Percentiles rank a stretch among this genome's conserved stretches.
Conservation (phyloP, 2,329 filamentous ascomycete genomes). For the Exserohilum rostratum region DNA sequence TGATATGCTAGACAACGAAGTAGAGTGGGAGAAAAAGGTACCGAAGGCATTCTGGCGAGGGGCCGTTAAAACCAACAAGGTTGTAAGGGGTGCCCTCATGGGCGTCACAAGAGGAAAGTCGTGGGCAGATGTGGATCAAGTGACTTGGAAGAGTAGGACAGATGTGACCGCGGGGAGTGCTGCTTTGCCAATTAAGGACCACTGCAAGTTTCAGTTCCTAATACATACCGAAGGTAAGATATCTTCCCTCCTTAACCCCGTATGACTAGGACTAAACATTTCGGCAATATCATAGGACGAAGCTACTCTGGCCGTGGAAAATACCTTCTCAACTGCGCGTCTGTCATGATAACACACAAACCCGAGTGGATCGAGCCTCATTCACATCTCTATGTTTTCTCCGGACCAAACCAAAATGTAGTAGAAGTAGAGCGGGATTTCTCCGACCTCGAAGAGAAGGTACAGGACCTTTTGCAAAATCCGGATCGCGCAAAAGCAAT, state of each 20-base stretch:
- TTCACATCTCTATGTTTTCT: slow-evolving; percentile 15
- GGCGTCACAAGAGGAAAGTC: slow-evolving; percentile 15
- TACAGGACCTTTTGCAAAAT: slow-evolving; percentile 18
- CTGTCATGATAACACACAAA: slow-evolving; percentile 24
- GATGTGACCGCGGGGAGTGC: slow-evolving; percentile 10
- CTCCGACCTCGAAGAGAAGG: slow-evolving; percentile 20
- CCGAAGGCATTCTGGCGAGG: slow-evolving; percentile 41
- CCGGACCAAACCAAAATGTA: slow-evolving; percentile 24
- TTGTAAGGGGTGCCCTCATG: slow-evolving; percentile 17
- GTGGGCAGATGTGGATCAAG: slow-evolving; percentile 24
- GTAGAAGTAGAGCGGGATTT: slow-evolving; percentile 30
- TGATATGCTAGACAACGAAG: slow-evolving; percentile 14
- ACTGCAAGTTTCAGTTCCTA: slow-evolving; percentile 46
- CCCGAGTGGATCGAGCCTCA: slow-evolving; percentile 25
- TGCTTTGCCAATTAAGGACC: slow-evolving; percentile 28
- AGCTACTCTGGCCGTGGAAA: slow-evolving; percentile 58
- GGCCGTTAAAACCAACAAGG: slow-evolving; percentile 32
- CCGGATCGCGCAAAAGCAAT: slow-evolving; percentile 18
- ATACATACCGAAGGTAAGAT: slow-evolving; percentile 57
- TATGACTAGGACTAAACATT: background rate
- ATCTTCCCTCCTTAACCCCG: background rate
- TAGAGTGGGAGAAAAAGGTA: slow-evolving; percentile 22
- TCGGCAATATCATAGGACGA: slow-evolving; percentile 7
- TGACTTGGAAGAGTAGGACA: slow-evolving; percentile 20
- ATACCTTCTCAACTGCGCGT: slow-evolving; percentile 57